Evolutionary conservation across 352 stramenopile genomes (phyloP), one percentile per base, ranked within the genome.

Genomic region (Elongisporangium anandrum): DNA sequence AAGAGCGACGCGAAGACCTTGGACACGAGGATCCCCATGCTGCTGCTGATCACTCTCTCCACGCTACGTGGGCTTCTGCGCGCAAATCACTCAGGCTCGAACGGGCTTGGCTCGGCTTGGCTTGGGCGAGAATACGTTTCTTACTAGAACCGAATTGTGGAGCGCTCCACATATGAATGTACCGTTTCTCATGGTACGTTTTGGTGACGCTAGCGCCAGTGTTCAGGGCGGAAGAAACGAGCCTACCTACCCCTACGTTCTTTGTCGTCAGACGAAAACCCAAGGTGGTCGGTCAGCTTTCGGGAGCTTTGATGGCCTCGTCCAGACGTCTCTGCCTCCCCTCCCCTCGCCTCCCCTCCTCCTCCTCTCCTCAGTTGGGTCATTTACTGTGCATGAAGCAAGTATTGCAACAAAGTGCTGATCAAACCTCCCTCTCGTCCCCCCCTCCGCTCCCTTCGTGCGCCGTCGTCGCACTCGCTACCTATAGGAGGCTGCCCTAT

Each of bases 1-100:
- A 99, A 99, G 39, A 99, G 87, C 62, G 81, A 92, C 59, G 97
- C 92, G 68, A 99, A 99, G 45, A 99, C 72, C 74, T 96, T 94
- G 70, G 87, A 98, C 66, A 99, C 92, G 63, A 99, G 77, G 60
- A 99, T 98, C 50, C 97, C 97, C 97, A 99, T 99, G 24, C 56
- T 61, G 9, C 29, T 41, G 29, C 29, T 41, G 29, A 15, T 41
- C 29, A 41, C 29, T 41, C 29, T 41, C 29, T 41, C 29, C 29
- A 41, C 29, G 29, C 29, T 41, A 41, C 29, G 29, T 41, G 29
- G 29, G 29, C 29, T 41, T 41, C 29, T 41, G 29, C 29, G 29
- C 29, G 29, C 29, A 41, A 41, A 41, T 41, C 29, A 41, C 29
- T 41, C 9, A 8, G 29, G 29, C 29, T 41, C 29, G 29, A 13